phyloP scores from a whole-genome alignment of 768 basidiomycete species.

The Lentinula guzmanii region DNA sequence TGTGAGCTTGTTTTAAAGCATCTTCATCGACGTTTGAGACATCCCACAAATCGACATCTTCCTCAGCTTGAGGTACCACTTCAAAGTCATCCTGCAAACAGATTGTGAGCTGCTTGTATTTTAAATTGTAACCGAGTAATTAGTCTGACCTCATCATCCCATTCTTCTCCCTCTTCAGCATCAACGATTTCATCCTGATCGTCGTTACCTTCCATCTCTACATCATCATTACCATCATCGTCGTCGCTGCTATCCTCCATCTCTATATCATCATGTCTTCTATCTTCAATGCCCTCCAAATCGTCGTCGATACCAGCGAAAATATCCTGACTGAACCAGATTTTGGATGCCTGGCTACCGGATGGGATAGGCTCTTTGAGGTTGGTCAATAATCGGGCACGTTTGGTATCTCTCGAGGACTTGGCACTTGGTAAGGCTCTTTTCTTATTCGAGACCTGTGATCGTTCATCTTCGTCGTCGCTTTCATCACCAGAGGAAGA shows the following conservation, averaged over 20 bases:
- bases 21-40: conserved; percentile 74
- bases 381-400: conserved; percentile 44
- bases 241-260: conserved; percentile 9
- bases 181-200: conserved; percentile 16
- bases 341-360: conserved; percentile 53
- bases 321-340: conserved; percentile 96
- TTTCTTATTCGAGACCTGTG: conserved; percentile 14
- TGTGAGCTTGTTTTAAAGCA: conserved; percentile 54
- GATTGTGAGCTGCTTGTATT: not conserved
- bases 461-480: conserved; percentile 32
- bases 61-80: conserved; percentile 63
- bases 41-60: conserved; percentile 72
- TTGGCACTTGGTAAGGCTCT: conserved; percentile 37
- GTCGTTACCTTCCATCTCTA: conserved; percentile 16
- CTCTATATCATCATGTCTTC: conserved; percentile 17
- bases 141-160: conserved; percentile 19
- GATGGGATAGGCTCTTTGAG: conserved; percentile 31
- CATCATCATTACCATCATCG: conserved; percentile 17
- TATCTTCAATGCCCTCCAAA: conserved; percentile 26
- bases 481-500: conserved; percentile 49
- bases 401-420: conserved; percentile 34
- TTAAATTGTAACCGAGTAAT: not conserved
- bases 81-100: conserved; percentile 61
- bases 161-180: conserved; percentile 12
- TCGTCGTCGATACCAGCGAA: conserved; percentile 63